Base-by-base conservation (phyloP, 2,329 filamentous ascomycete genomes). In the Neopestalotiopsis sp. region DNA sequence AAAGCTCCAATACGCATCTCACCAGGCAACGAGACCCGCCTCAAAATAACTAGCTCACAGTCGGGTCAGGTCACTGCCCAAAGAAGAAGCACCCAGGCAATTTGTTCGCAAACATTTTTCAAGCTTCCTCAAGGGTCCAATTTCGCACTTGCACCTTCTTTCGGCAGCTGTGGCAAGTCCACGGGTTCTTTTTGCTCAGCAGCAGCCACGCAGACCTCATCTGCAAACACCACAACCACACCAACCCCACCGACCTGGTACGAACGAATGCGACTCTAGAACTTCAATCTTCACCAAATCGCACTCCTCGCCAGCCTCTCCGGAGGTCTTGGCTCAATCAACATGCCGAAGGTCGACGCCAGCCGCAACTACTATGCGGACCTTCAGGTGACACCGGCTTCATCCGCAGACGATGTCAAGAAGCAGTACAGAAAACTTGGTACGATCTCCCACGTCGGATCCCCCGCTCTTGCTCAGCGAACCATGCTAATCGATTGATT, bases 341-440 rank as follows among this genome's bases (percentile, higher is more conserved):
- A 74, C 74, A 93, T 93, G 91, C 89, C 89, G 74, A 91, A 91
- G 81, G 84, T 85, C 74, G 91, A 93, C 78, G 84, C 87, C 72
- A 87, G 85, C 74, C 88, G 90, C 75, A 92, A 97, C 81, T 96
- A 96, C 81, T 97, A 97, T 81, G 91, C 90, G 71, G 94, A 97
- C 82, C 85, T 97, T 67, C 93, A 93, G 72, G 82, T 97, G 68
- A 80, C 89, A 1, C 83, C 88, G 12, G 88, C 86, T 74, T 93
- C 93, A 66, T 89, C 92, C 72, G 82, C 89, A 58, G 88, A 90
- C 38, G 93, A 96, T 56, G 90, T 97, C 78, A 95, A 94, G 83
- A 96, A 92, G 80, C 92, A 95, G 75, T 97, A 94, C 80, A 89
- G 92, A 73, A 94, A 94, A 80, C 88, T 97, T 76, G 92, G 92